phyloP scores from a whole-genome alignment of 2,329 filamentous ascomycete species.

The Clonostachys byssicola region DNA sequence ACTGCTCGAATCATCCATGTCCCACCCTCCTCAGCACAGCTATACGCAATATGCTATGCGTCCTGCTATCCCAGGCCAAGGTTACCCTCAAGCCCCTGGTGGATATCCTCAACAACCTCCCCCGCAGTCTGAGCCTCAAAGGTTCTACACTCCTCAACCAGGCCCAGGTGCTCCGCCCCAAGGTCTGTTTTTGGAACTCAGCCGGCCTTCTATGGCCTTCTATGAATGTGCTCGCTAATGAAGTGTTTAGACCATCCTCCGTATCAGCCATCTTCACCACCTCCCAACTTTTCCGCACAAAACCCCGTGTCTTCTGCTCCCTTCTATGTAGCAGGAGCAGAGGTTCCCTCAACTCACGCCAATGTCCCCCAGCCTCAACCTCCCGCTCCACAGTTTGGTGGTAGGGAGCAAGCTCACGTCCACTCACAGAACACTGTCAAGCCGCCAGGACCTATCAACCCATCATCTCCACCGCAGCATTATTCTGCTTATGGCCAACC shows the following conservation, averaged over 20 bases:
- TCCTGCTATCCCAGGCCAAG: slow-evolving; percentile 40
- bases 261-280: slow-evolving; percentile 44
- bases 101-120: slow-evolving; percentile 36
- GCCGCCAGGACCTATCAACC: slow-evolving; percentile 45
- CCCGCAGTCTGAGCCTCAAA: slow-evolving; percentile 54
- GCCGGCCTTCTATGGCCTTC: too few species aligned
- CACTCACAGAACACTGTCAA: slow-evolving; percentile 36
- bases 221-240: background rate
- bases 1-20: slow-evolving; percentile 94
- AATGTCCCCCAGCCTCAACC: slow-evolving; percentile 17
- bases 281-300: slow-evolving; percentile 47
- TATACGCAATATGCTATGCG: slow-evolving; percentile 67
- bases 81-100: slow-evolving; percentile 31
- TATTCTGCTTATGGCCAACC: slow-evolving; percentile 38
- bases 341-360: slow-evolving; percentile 37
- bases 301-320: slow-evolving; percentile 42
- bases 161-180: background rate
- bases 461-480: slow-evolving; percentile 40
- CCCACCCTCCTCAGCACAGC: slow-evolving; percentile 76
- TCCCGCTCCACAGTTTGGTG: slow-evolving; percentile 41
- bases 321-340: slow-evolving; percentile 62
- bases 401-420: slow-evolving; percentile 45
- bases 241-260: slow-evolving; percentile 10
- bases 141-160: slow-evolving; percentile 53
- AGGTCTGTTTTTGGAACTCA: background rate